A percentile compares a stretch with the other conserved stretches of the same genome.
These are phyloP conservation scores for Jackrogersella multiformis DNA, from an alignment of 495 filamentous ascomycete species.

Conservation along the genomic window DNA sequence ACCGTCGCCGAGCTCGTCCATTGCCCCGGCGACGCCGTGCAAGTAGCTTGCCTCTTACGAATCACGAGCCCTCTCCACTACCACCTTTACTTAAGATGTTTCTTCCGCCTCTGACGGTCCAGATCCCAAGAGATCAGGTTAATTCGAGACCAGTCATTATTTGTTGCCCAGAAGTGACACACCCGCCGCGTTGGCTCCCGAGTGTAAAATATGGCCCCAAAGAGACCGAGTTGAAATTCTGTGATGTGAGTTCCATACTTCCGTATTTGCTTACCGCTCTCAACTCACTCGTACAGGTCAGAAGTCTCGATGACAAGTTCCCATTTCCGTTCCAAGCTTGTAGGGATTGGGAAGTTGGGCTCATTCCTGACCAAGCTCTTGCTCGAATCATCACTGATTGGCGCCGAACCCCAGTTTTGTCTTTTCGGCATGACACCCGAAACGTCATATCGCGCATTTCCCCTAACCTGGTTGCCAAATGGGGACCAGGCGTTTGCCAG, in stretches of 20 bases:
- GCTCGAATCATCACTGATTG: constrained; percentile 9
- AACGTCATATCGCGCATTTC: constrained; percentile 21
- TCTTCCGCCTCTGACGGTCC: neutral
- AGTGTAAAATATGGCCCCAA: neutral
- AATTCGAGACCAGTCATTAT: neutral
- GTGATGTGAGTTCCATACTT: constrained; percentile 11
- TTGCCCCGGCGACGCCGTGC: neutral
- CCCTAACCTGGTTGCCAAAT: constrained; percentile 18
- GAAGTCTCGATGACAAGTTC: constrained; percentile 2
- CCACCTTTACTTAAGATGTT: neutral
- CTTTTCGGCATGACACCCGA: constrained; percentile 1
- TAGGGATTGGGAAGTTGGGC: neutral
- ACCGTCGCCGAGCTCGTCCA: neutral
- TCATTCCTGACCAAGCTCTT: neutral
- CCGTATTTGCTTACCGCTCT: neutral
- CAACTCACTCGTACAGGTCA: constrained; percentile 7
- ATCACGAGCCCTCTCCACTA: neutral
- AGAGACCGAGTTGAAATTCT: neutral
- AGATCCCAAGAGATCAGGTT: neutral
- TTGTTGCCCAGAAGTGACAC: constrained; percentile 7
- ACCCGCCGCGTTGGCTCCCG: neutral
- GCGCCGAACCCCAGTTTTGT: constrained; percentile 22
- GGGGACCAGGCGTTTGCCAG: constrained; percentile 4
- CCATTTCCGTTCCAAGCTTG: constrained; percentile 8
- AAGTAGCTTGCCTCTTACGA: neutral